Conservation (phyloP, 2,329 filamentous ascomycete species). For the Colletotrichum echinochloae region DNA sequence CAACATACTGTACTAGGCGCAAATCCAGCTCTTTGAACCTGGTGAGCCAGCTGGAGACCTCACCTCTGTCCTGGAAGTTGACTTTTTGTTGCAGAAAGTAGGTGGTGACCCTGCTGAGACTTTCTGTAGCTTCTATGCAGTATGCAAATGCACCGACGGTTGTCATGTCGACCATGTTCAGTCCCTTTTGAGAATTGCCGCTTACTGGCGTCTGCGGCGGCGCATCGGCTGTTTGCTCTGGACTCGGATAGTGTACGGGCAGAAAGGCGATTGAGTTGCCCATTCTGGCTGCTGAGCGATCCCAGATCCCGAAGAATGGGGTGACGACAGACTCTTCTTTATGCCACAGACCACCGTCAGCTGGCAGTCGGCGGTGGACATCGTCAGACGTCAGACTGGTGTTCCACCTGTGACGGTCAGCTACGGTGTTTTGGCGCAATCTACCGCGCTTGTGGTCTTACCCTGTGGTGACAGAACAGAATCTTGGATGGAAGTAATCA, state of each 20-base stretch:
- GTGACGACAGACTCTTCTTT: conserved; percentile 53
- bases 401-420: conserved; percentile 47
- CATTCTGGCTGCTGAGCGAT: conserved; percentile 53
- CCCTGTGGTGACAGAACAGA: conserved; percentile 45
- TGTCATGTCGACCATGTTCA: conserved; percentile 47
- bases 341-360: conserved; percentile 57
- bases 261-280: conserved; percentile 55
- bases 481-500: conserved; percentile 31
- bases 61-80: conserved; percentile 52
- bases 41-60: conserved; percentile 58
- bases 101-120: conserved; percentile 56
- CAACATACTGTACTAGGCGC: conserved; percentile 55
- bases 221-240: conserved; percentile 41
- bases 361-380: conserved; percentile 47
- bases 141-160: conserved; percentile 60
- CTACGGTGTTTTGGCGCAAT: too few species aligned
- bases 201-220: conserved; percentile 26
- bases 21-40: conserved; percentile 62
- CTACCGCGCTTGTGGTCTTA: background rate
- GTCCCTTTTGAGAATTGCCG: conserved; percentile 14
- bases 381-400: conserved; percentile 50
- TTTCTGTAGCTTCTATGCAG: conserved; percentile 60
- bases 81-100: conserved; percentile 60
- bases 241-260: conserved; percentile 48
- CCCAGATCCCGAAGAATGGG: conserved; percentile 60